Conservation (phyloP, 2,329 filamentous ascomycete species). For the Aspergillus transmontanensis region DNA sequence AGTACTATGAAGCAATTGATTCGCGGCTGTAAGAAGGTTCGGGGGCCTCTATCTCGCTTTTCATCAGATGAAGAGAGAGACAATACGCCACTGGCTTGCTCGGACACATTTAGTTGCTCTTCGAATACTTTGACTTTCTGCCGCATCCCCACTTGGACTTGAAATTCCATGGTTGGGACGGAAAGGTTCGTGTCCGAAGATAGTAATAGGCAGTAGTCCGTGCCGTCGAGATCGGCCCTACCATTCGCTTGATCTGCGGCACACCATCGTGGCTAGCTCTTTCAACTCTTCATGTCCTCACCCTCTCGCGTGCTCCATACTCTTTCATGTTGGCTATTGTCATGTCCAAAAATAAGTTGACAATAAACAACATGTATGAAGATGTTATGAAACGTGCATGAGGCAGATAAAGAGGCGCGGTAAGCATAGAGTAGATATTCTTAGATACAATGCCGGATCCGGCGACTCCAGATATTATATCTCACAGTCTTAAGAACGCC, state of each 20-base stretch:
- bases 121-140: background rate
- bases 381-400: background rate
- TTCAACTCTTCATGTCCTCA: background rate
- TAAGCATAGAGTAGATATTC: slow-evolving; percentile 1
- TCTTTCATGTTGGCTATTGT: background rate
- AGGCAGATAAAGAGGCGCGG: slow-evolving; percentile 1
- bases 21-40: background rate
- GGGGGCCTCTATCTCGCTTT: background rate
- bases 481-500: background rate
- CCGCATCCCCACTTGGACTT: background rate
- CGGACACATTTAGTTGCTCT: background rate
- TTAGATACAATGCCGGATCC: background rate
- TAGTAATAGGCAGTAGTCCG: background rate
- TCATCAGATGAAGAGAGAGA: background rate
- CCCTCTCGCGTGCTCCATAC: background rate
- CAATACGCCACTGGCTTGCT: background rate
- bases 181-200: background rate
- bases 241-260: background rate
- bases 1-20: background rate
- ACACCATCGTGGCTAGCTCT: background rate
- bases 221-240: background rate
- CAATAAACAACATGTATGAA: slow-evolving; percentile 2
- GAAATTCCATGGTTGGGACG: background rate
- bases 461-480: background rate
- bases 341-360: background rate